Percentiles rank a stretch among this genome's conserved stretches.
These are phyloP conservation scores for Monocercomonoides exilis DNA, from an alignment of 78 protist species.

Conservation along the genomic window DNA sequence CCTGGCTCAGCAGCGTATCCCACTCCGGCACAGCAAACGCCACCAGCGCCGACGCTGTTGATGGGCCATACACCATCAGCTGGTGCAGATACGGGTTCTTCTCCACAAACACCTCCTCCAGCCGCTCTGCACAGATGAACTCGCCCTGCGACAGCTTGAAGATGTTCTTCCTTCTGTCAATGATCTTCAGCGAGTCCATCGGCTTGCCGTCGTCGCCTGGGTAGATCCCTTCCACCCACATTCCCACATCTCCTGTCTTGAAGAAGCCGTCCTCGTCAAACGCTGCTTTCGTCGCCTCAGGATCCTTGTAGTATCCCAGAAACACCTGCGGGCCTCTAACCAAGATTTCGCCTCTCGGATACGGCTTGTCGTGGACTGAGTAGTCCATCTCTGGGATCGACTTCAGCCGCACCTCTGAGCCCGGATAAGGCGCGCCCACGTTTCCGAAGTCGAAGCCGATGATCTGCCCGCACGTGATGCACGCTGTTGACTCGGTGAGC, in stretches of 20 bases:
- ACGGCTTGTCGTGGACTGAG: constrained; percentile 10
- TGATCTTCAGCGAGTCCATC: background rate
- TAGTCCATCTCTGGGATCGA: constrained; percentile 13
- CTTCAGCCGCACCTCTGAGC: constrained; percentile 11
- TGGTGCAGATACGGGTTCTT: background rate
- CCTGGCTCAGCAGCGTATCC: background rate
- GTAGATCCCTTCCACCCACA: background rate
- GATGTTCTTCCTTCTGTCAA: constrained; percentile 15
- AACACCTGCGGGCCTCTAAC: constrained; percentile 1
- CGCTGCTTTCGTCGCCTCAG: background rate
- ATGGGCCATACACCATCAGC: constrained; percentile 4
- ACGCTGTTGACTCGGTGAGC: background rate
- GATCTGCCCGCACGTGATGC: background rate
- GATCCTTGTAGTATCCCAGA: constrained; percentile 27
- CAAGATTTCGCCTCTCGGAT: constrained; percentile 16
- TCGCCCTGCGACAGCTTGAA: constrained; percentile 21
- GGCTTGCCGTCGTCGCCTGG: background rate
- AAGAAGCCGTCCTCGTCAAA: constrained; percentile 14
- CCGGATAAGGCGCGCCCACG: background rate
- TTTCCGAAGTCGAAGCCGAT: background rate
- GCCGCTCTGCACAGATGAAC: constrained; percentile 9
- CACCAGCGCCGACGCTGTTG: constrained; percentile 1
- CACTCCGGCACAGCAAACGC: background rate
- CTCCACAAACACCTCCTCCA: background rate
- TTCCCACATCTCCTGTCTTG: constrained; percentile 15